Conservation (phyloP, 2,329 filamentous ascomycete genomes). For the Aspergillus nomiae region DNA sequence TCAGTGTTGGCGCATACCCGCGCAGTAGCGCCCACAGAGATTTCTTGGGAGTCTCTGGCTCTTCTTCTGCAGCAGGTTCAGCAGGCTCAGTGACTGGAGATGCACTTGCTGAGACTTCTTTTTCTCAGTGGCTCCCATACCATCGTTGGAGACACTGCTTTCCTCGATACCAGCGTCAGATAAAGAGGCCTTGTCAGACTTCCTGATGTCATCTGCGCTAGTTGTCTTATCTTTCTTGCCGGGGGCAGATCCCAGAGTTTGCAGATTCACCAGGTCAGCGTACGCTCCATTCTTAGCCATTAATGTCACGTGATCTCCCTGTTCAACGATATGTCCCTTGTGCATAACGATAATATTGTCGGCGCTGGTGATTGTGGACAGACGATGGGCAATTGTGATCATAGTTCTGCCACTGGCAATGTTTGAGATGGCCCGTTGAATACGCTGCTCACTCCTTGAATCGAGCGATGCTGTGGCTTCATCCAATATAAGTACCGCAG, state of each 20-base stretch:
- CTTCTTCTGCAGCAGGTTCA: constrained; percentile 26
- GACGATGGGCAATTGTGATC: constrained; percentile 47
- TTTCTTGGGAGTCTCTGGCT: constrained; percentile 27
- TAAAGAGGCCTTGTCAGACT: constrained; percentile 28
- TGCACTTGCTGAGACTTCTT: constrained; percentile 19
- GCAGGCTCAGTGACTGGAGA: constrained; percentile 15
- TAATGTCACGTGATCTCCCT: constrained; percentile 46
- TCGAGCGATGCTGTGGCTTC: constrained; percentile 89
- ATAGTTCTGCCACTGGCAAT: constrained; percentile 57
- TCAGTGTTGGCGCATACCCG: constrained; percentile 29
- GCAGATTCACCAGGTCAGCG: constrained; percentile 47
- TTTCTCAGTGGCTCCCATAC: constrained; percentile 16
- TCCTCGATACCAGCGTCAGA: constrained; percentile 28
- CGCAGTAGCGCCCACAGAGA: constrained; percentile 30
- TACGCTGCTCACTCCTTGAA: constrained; percentile 81
- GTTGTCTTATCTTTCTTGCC: constrained; percentile 52
- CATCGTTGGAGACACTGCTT: constrained; percentile 6
- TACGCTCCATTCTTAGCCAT: constrained; percentile 42
- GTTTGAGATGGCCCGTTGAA: constrained; percentile 80
- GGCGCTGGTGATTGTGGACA: constrained; percentile 47
- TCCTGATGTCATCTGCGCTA: constrained; percentile 41
- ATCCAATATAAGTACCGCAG: constrained; percentile 81
- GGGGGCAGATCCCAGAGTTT: constrained; percentile 56
- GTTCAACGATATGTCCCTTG: constrained; percentile 46
- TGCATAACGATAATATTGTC: constrained; percentile 50